A percentile compares a stretch with the other conserved stretches of the same genome.
phyloP scores from a whole-genome alignment of 2,329 filamentous ascomycete genomes.

The Monosporascus sp. region DNA sequence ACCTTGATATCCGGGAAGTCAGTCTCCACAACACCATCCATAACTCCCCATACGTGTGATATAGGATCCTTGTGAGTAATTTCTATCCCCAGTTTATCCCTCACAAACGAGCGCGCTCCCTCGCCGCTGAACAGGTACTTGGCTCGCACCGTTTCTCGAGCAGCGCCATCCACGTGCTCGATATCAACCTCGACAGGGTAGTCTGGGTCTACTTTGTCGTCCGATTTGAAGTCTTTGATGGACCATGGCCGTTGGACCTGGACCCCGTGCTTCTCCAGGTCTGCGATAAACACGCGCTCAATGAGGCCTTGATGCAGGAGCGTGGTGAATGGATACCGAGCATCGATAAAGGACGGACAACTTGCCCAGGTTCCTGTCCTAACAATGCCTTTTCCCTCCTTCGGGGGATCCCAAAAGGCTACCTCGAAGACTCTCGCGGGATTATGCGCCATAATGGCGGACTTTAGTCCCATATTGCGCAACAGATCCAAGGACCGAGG shows the following conservation, averaged over 20 bases:
- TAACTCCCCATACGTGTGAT: slow-evolving; percentile 69
- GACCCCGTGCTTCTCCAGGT: slow-evolving; percentile 58
- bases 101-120: slow-evolving; percentile 62
- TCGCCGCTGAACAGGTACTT: slow-evolving; percentile 71
- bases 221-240: slow-evolving; percentile 55
- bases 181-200: slow-evolving; percentile 80
- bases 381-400: slow-evolving; percentile 51
- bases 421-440: slow-evolving; percentile 81
- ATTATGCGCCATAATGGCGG: slow-evolving; percentile 79
- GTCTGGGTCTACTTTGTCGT: slow-evolving; percentile 49
- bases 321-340: slow-evolving; percentile 65
- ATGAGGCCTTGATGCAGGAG: slow-evolving; percentile 68
- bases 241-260: slow-evolving; percentile 61
- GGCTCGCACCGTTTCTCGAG: slow-evolving; percentile 59
- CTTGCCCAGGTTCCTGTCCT: slow-evolving; percentile 76
- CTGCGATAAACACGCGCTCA: slow-evolving; percentile 63
- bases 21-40: slow-evolving; percentile 67
- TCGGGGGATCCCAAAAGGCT: slow-evolving; percentile 65
- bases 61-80: slow-evolving; percentile 68
- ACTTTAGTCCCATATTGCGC: slow-evolving; percentile 84
- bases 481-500: slow-evolving; percentile 82
- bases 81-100: slow-evolving; percentile 61
- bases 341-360: slow-evolving; percentile 78
- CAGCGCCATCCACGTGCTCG: slow-evolving; percentile 68
- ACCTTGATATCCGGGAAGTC: slow-evolving; percentile 75